These are phyloP conservation scores for Aureobasidium zeae DNA, from an alignment of 2,329 filamentous ascomycete genomes.

Conservation along the genomic window DNA sequence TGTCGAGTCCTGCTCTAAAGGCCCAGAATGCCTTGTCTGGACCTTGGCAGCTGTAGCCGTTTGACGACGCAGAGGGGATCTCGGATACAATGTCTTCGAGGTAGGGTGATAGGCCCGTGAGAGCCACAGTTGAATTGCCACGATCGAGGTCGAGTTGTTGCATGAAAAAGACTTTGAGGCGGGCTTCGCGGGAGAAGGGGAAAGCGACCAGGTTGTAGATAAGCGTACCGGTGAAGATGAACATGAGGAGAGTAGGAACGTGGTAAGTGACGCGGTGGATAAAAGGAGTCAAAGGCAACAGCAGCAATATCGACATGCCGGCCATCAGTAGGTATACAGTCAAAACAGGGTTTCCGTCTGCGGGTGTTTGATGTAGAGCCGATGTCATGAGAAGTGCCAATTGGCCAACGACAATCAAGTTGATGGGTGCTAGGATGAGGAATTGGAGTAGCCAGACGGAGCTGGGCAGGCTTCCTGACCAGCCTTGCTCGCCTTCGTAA, in stretches of 20 bases:
- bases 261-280: slow-evolving; percentile 80
- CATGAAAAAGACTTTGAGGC: slow-evolving; percentile 80
- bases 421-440: slow-evolving; percentile 66
- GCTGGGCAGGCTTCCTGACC: slow-evolving; percentile 68
- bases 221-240: slow-evolving; percentile 64
- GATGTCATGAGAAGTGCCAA: slow-evolving; percentile 63
- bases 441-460: slow-evolving; percentile 89
- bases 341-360: slow-evolving; percentile 68
- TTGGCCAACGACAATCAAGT: slow-evolving; percentile 68
- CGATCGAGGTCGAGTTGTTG: slow-evolving; percentile 69
- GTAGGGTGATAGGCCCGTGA: slow-evolving; percentile 60
- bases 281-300: slow-evolving; percentile 73
- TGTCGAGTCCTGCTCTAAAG: slow-evolving; percentile 44
- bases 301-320: slow-evolving; percentile 57
- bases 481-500: slow-evolving; percentile 69
- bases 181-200: slow-evolving; percentile 70
- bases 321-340: slow-evolving; percentile 63
- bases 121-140: slow-evolving; percentile 58
- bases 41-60: slow-evolving; percentile 36
- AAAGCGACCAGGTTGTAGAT: slow-evolving; percentile 82
- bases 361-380: slow-evolving; percentile 68
- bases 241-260: slow-evolving; percentile 64
- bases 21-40: slow-evolving; percentile 27
- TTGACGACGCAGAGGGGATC: slow-evolving; percentile 61
- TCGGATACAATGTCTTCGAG: slow-evolving; percentile 56